A percentile compares a stretch with the other conserved stretches of the same genome.
These are phyloP conservation scores for Effrenium voratum DNA, from an alignment of 73 alveolate species.

Conservation along the genomic window DNA sequence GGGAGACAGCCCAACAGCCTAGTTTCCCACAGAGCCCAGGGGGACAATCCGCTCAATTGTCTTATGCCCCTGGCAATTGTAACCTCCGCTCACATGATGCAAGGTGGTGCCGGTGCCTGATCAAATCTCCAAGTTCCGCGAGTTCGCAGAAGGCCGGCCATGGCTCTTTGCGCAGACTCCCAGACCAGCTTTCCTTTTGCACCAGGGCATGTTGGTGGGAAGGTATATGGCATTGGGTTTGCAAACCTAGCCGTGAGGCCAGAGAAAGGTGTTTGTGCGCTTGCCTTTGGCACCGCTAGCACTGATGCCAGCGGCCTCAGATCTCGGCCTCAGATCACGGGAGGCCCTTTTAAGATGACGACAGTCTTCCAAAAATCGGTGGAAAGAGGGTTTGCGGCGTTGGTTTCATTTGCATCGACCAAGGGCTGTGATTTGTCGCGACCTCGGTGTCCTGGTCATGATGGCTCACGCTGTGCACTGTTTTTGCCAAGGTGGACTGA, in stretches of 20 bases:
- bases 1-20: too few species aligned
- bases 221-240: not conserved
- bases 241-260: not conserved
- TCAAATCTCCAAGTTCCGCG: conserved; percentile 22
- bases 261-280: not conserved
- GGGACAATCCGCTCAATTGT: too few species aligned
- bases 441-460: not conserved
- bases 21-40: too few species aligned
- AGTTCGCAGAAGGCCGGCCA: not conserved
- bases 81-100: too few species aligned
- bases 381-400: too few species aligned
- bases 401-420: too few species aligned
- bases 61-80: too few species aligned
- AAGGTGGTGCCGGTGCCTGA: conserved; percentile 77
- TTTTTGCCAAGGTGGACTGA: conserved; percentile 3
- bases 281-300: conserved; percentile 27
- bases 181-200: not conserved
- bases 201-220: not conserved
- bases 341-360: too few species aligned
- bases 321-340: too few species aligned
- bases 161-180: too few species aligned
- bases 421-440: conserved; percentile 32
- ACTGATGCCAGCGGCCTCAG: not conserved
- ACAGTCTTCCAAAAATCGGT: too few species aligned
- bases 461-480: not conserved